Evolutionary conservation across 2,329 filamentous ascomycete genomes (phyloP).

Genomic region (Mariannaea elegans): DNA sequence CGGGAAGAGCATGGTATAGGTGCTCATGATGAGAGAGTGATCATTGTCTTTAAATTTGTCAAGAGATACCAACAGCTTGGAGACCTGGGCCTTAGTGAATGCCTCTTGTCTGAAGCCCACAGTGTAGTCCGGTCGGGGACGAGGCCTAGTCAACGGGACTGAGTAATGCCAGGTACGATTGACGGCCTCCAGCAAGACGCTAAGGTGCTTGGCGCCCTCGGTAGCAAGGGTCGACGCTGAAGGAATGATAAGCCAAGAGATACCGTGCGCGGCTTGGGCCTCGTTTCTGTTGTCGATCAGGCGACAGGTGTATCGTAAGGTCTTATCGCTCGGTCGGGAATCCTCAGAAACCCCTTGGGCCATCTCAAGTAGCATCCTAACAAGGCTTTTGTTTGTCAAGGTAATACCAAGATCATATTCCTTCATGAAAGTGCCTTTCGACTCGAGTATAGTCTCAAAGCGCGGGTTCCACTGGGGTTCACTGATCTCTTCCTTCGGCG

Average conservation of each 20-base stretch:
- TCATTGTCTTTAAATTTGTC: slow-evolving; percentile 45
- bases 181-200: slow-evolving; percentile 48
- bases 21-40: slow-evolving; percentile 54
- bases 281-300: slow-evolving; percentile 47
- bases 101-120: slow-evolving; percentile 51
- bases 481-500: slow-evolving; percentile 50
- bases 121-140: slow-evolving; percentile 55
- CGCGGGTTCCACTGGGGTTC: slow-evolving; percentile 46
- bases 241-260: slow-evolving; percentile 47
- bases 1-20: slow-evolving; percentile 58
- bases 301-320: slow-evolving; percentile 47
- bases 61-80: slow-evolving; percentile 51
- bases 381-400: slow-evolving; percentile 39
- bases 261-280: slow-evolving; percentile 47
- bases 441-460: slow-evolving; percentile 47
- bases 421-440: slow-evolving; percentile 49
- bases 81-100: slow-evolving; percentile 54
- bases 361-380: background rate
- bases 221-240: slow-evolving; percentile 47
- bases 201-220: slow-evolving; percentile 31
- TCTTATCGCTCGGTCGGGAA: slow-evolving; percentile 48
- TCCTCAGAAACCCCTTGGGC: slow-evolving; percentile 33
- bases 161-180: slow-evolving; percentile 54
- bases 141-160: slow-evolving; percentile 46
- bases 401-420: slow-evolving; percentile 44